Conservation (phyloP, 106 monocot genomes). For the Apostasia shenzhenica region DNA sequence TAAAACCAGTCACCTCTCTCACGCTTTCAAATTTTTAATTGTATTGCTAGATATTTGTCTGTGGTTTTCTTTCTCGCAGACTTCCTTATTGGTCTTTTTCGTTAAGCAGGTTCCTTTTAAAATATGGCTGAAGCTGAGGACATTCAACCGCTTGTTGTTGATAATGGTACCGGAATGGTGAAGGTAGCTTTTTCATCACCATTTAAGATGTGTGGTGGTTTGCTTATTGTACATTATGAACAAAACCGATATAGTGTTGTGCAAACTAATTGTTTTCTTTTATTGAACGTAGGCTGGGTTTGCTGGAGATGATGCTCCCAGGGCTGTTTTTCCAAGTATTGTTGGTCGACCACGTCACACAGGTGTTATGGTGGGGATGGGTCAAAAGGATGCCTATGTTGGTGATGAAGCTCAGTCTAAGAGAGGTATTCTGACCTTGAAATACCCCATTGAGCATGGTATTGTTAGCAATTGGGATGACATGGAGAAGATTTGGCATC, state of each 20-base stretch:
- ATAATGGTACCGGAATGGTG: constrained; percentile 16
- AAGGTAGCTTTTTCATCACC: background rate
- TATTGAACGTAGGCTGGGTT: constrained; percentile 25
- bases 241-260: background rate
- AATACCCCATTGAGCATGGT: constrained; percentile 35
- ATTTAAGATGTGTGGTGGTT: background rate
- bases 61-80: too few relatives aligned
- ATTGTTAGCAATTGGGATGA: constrained; percentile 44
- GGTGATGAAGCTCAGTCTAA: constrained; percentile 37
- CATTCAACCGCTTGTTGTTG: constrained; percentile 12
- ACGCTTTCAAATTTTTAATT: too few relatives aligned
- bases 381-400: constrained; percentile 36
- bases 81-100: background rate
- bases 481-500: constrained; percentile 27
- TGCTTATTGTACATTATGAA: background rate
- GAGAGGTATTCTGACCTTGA: constrained; percentile 27
- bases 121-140: constrained; percentile 10
- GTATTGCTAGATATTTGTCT: too few relatives aligned
- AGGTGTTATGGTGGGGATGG: constrained; percentile 39
- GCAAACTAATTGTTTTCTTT: background rate
- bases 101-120: background rate
- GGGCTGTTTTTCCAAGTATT: constrained; percentile 34
- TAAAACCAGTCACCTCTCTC: too few relatives aligned
- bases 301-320: constrained; percentile 40
- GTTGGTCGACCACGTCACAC: constrained; percentile 27